Base-by-base conservation (phyloP, 2,329 filamentous ascomycete species). In the Chrysoporthe puriensis region DNA sequence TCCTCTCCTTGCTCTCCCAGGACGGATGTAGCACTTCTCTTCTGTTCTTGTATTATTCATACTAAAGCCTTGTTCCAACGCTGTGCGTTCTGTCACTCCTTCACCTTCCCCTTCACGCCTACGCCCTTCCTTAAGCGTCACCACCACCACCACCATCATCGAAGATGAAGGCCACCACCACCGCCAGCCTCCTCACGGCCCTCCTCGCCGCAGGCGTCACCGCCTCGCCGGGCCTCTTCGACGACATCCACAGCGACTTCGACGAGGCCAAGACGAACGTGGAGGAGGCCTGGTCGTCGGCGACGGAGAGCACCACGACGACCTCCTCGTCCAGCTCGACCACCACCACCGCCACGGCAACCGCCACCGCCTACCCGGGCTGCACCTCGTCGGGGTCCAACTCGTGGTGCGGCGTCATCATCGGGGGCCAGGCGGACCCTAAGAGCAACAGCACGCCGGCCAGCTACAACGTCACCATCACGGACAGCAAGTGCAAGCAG, bases 401-500 rank as follows among this genome's bases (percentile, higher is more conserved):
- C 21, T 26, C 40, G 40, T 61, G 59, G 59, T 61, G 59, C 21
- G 59, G 59, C 43, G 59, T 61, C 21, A 21, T 42, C 42, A 46
- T 61, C 59, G 43, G 13, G 4, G 14, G 6, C 21, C 42, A 61
- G 59, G 7, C 40, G 3, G 43, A 48, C 42, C n/a, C 42, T 14
- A 44, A 42, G 18, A 61, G 14, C 21, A 46, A 46, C 59, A n/a
- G 21, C 43, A 32, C 61, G n/a, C 62, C 50, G 21, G 16, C 40
- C 62, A 57, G 40, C 50, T 63, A 32, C 62, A 57, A 57, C 40
- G 42, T 63, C 11, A 34, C 62, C 62, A 63, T 63, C 50, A 57
- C 62, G 14, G 62, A 57, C 50, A 56, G 48, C 48, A 48, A 48
- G 40, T 57, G 62, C 50, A 42, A 63, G n/a, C 11, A 54, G 40